Evolutionary conservation across 2,329 filamentous ascomycete genomes (phyloP).

Genomic region (Microdochium trichocladiopsis): DNA sequence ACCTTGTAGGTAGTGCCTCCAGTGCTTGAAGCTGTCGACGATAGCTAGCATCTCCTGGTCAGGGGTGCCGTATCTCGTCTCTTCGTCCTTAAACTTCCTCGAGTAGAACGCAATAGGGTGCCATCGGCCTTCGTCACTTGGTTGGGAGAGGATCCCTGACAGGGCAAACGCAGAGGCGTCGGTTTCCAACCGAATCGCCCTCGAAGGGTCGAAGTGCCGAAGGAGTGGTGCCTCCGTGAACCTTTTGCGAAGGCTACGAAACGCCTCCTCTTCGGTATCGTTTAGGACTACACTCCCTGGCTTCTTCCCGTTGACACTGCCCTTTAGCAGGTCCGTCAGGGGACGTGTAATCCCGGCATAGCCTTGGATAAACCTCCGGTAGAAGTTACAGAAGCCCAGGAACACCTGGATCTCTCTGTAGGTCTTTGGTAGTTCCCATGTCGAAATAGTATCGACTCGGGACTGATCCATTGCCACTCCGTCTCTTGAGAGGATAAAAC

Average conservation of each 20-base stretch:
- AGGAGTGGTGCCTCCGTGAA: constrained; percentile 2
- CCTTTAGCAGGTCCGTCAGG: neutral
- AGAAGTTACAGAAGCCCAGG: constrained; percentile 24
- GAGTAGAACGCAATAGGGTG: constrained; percentile 9
- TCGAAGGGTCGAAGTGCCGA: constrained; percentile 1
- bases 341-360: constrained; percentile 5
- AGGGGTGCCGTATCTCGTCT: constrained; percentile 23
- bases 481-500: constrained; percentile 16
- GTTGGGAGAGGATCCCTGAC: constrained; percentile 1
- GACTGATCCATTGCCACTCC: constrained; percentile 15
- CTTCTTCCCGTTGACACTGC: neutral
- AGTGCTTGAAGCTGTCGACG: constrained; percentile 14
- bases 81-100: constrained; percentile 5
- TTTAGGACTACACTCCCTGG: neutral
- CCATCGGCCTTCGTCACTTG: constrained; percentile 1
- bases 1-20: constrained; percentile 10
- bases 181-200: constrained; percentile 10
- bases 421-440: constrained; percentile 12
- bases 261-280: neutral
- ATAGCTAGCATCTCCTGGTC: constrained; percentile 27
- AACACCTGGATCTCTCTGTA: constrained; percentile 15
- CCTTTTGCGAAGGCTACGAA: neutral
- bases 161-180: constrained; percentile 11
- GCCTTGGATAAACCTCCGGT: constrained; percentile 17
- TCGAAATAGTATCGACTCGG: constrained; percentile 14